Evolutionary conservation across 371 early-diverging fungal species (phyloP).

Genomic region (Mucor piriformis): DNA sequence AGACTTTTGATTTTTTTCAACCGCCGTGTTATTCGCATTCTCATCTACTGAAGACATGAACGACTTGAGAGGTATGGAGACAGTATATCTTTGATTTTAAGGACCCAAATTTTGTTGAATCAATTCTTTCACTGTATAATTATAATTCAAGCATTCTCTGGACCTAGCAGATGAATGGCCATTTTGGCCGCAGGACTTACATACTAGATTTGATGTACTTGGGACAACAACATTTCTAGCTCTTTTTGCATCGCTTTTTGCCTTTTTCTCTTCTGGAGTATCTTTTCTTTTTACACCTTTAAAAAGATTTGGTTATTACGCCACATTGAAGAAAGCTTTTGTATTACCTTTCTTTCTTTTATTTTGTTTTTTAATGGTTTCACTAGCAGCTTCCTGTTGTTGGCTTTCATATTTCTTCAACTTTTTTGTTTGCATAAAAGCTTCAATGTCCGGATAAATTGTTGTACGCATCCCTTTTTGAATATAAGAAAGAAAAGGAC

Average conservation of each 20-base stretch:
- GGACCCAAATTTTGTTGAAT: not conserved
- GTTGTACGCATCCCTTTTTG: too few species aligned
- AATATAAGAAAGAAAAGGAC: too few species aligned
- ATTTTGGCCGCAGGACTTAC: not conserved
- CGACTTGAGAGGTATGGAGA: not conserved
- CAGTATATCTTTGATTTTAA: constrained; percentile 2
- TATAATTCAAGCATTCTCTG: not conserved
- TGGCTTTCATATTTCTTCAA: too few species aligned
- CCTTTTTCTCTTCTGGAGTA: not conserved
- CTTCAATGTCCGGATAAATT: too few species aligned
- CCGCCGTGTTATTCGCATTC: not conserved
- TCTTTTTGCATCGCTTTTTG: not conserved
- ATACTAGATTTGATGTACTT: not conserved
- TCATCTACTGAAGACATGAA: not conserved
- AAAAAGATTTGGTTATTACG: not conserved
- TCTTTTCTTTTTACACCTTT: not conserved
- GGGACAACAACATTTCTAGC: not conserved
- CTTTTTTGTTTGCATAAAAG: too few species aligned
- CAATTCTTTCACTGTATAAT: constrained; percentile 7
- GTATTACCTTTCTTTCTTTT: too few species aligned
- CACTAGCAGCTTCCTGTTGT: too few species aligned
- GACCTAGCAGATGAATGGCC: constrained; percentile 1
- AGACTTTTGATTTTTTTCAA: not conserved
- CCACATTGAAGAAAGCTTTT: not conserved
- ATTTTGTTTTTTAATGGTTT: too few species aligned